These are phyloP conservation scores for Niveomyces coronatus DNA, from an alignment of 2,329 filamentous ascomycete genomes.

Conservation along the genomic window DNA sequence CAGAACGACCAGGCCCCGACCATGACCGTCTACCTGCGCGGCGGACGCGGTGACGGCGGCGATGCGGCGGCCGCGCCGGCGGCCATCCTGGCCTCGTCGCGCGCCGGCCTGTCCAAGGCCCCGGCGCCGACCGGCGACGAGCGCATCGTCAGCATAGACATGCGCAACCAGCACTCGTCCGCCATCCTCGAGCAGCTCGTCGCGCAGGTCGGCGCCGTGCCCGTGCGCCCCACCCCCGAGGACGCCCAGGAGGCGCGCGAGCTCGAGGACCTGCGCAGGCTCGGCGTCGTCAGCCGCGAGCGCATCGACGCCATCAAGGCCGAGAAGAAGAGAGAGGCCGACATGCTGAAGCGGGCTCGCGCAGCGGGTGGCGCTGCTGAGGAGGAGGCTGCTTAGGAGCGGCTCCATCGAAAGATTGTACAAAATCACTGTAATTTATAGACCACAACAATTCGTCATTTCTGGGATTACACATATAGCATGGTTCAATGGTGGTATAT, in stretches of 20 bases:
- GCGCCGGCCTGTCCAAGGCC: constrained; percentile 36
- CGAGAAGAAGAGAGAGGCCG: constrained; percentile 52
- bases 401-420: constrained; percentile 13
- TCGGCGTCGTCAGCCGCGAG: constrained; percentile 44
- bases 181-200: constrained; percentile 56
- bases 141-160: constrained; percentile 45
- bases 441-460: neutral
- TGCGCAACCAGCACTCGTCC: constrained; percentile 50
- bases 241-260: constrained; percentile 49
- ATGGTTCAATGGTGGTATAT: neutral
- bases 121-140: constrained; percentile 38
- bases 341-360: constrained; percentile 31
- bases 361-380: constrained; percentile 28
- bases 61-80: constrained; percentile 19
- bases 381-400: constrained; percentile 17
- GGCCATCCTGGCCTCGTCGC: constrained; percentile 35
- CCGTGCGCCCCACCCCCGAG: constrained; percentile 45
- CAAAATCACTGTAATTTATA: constrained; percentile 8
- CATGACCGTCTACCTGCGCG: constrained; percentile 56
- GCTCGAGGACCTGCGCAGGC: constrained; percentile 42
- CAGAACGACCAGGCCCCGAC: constrained; percentile 46
- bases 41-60: constrained; percentile 15
- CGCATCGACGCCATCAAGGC: constrained; percentile 41
- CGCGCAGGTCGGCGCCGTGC: constrained; percentile 48
- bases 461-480: too few species aligned